These are phyloP conservation scores for Sisymbrium irio DNA, from an alignment of 345 rosid genomes.

Conservation along the genomic window DNA sequence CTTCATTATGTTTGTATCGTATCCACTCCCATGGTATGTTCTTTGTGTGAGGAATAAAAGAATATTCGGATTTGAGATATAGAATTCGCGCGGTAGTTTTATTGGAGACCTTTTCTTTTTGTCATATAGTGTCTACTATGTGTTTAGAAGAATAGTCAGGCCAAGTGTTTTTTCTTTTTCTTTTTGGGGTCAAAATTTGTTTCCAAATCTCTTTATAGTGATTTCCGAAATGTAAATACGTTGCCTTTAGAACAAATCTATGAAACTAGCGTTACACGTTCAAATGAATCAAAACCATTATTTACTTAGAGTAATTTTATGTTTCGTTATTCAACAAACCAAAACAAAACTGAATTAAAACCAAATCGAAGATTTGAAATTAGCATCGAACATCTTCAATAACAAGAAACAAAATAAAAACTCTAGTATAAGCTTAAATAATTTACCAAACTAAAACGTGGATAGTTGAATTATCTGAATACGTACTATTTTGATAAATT, in stretches of 20 bases:
- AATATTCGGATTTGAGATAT: background rate
- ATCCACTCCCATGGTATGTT: slow-evolving; percentile 14
- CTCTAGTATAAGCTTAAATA: background rate
- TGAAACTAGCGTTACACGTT: background rate
- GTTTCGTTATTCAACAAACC: background rate
- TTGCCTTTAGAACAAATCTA: background rate
- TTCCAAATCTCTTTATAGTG: background rate
- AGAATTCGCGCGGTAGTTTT: background rate
- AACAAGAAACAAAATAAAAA: background rate
- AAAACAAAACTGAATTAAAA: background rate
- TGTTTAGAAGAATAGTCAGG: background rate
- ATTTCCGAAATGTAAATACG: background rate
- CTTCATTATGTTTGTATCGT: background rate
- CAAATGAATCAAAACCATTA: background rate
- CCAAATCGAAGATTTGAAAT: background rate
- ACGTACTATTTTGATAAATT: no score
- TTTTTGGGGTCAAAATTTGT: background rate
- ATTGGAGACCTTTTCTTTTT: background rate
- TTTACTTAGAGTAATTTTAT: background rate
- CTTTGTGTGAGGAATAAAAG: slow-evolving; percentile 26
- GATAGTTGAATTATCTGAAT: background rate
- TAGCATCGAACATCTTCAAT: background rate
- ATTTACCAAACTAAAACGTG: background rate
- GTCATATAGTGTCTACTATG: background rate
- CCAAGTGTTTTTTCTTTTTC: background rate